Conservation (phyloP, 208 protist species). For the Crithidia sp. region DNA sequence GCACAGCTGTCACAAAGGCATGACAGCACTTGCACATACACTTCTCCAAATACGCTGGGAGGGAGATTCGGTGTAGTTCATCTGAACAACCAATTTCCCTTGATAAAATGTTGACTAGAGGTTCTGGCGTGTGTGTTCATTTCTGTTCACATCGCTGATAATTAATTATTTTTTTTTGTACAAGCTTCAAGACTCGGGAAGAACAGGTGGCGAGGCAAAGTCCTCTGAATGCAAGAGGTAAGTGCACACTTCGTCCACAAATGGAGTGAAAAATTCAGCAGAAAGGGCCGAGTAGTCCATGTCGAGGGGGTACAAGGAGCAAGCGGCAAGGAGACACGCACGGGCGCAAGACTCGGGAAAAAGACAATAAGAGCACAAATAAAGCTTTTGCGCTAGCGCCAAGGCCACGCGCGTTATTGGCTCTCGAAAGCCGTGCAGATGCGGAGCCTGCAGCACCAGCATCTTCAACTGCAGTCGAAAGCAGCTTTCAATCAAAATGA, state of each 20-base stretch:
- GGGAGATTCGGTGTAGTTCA: too few relatives aligned
- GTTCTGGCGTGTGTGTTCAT: too few relatives aligned
- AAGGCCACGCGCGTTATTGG: conserved; percentile 58
- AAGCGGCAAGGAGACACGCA: conserved; percentile 56
- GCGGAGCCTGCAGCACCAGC: conserved; percentile 29
- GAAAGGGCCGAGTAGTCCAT: conserved; percentile 21
- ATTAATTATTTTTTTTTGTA: too few relatives aligned
- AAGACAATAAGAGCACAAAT: conserved; percentile 56
- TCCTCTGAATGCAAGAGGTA: not conserved
- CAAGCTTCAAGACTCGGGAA: too few relatives aligned
- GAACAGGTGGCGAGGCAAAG: not conserved
- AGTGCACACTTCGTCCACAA: conserved; percentile 15
- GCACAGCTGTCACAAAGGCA: too few relatives aligned
- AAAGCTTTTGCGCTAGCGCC: conserved; percentile 53
- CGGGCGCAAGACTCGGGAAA: conserved; percentile 68
- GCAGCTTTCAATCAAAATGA: conserved; percentile 77
- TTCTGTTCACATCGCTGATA: too few relatives aligned
- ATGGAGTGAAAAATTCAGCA: conserved; percentile 21
- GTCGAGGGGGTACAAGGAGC: conserved; percentile 21
- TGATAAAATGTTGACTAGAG: too few relatives aligned
- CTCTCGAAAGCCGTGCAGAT: conserved; percentile 37
- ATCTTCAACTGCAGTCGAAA: conserved; percentile 61
- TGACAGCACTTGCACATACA: too few relatives aligned
- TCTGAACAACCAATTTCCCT: too few relatives aligned
- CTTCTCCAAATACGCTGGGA: too few relatives aligned